phyloP scores from a whole-genome alignment of 768 basidiomycete species.

The Boletus patriciae region DNA sequence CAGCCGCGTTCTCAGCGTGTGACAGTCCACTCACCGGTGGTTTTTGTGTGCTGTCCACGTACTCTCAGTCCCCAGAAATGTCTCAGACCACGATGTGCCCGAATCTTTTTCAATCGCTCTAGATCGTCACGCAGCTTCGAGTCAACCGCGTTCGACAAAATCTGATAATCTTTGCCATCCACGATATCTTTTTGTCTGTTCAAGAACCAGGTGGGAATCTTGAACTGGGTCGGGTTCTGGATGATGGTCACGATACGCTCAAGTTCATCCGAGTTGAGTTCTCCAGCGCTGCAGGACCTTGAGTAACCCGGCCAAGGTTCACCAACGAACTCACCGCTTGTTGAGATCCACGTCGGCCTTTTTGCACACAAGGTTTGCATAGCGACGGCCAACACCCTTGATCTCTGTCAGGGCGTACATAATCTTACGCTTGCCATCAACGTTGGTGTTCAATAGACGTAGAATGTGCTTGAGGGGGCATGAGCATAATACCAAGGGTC shows the following conservation, averaged over 20 bases:
- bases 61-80: constrained; percentile 96
- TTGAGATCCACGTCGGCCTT: constrained; percentile 99
- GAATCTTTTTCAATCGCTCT: constrained; percentile 98
- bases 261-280: constrained; percentile 98
- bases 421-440: constrained; percentile 98
- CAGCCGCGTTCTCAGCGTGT: neutral
- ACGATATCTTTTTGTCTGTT: constrained; percentile 99
- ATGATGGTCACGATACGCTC: constrained; percentile 99
- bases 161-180: constrained; percentile 95
- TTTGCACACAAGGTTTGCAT: constrained; percentile 99
- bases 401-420: constrained; percentile 99
- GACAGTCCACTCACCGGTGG: constrained; percentile 64
- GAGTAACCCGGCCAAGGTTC: neutral
- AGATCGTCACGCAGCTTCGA: constrained; percentile 98
- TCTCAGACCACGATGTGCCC: constrained; percentile 90
- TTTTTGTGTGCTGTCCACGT: constrained; percentile 99
- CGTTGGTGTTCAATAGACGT: constrained; percentile 99
- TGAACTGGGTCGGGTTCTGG: constrained; percentile 99
- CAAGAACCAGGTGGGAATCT: constrained; percentile 98
- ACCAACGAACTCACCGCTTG: constrained; percentile 77
- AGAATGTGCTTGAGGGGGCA: constrained; percentile 79
- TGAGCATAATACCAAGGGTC: constrained; percentile 1
- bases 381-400: constrained; percentile 99
- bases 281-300: constrained; percentile 73
- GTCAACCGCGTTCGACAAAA: constrained; percentile 95